Evolutionary conservation across 306 rosid genomes (phyloP).

Genomic region (Abrus pulchellus): DNA sequence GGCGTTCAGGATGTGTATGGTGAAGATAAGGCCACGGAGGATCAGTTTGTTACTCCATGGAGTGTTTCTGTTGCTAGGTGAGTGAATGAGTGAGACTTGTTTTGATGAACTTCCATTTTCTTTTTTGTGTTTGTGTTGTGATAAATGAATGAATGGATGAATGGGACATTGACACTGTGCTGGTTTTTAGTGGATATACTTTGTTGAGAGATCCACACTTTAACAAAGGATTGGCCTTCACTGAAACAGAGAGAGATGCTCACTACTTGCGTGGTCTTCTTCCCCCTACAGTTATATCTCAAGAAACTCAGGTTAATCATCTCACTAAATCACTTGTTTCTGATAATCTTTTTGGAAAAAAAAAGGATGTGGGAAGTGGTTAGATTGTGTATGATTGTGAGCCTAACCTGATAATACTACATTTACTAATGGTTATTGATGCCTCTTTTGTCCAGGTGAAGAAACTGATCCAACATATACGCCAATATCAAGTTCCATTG

Average conservation of each 20-base stretch:
- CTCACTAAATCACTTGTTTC: constrained; percentile 21
- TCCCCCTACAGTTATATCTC: constrained; percentile 79
- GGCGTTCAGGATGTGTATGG: constrained; percentile 78
- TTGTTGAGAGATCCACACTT: constrained; percentile 92
- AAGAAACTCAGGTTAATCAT: constrained; percentile 80
- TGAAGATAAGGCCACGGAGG: constrained; percentile 82
- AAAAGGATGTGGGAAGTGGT: not conserved
- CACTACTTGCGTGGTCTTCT: constrained; percentile 95
- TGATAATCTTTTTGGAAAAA: not conserved
- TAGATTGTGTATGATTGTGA: not conserved
- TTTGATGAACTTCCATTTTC: not conserved
- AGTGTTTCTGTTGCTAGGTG: constrained; percentile 88
- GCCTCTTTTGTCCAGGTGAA: constrained; percentile 70
- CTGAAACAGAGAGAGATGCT: constrained; percentile 92
- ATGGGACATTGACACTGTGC: not conserved
- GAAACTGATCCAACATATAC: constrained; percentile 77
- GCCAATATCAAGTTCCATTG: constrained; percentile 86
- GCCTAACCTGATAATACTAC: not conserved
- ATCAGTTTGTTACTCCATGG: constrained; percentile 88
- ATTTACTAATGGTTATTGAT: constrained; percentile 13
- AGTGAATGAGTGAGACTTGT: not conserved
- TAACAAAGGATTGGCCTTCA: constrained; percentile 95
- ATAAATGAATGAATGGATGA: not conserved
- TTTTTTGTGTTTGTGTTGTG: not conserved
- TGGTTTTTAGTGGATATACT: constrained; percentile 72